Conservation (phyloP, 2,329 filamentous ascomycete genomes). For the Teratosphaeria nubilosa region DNA sequence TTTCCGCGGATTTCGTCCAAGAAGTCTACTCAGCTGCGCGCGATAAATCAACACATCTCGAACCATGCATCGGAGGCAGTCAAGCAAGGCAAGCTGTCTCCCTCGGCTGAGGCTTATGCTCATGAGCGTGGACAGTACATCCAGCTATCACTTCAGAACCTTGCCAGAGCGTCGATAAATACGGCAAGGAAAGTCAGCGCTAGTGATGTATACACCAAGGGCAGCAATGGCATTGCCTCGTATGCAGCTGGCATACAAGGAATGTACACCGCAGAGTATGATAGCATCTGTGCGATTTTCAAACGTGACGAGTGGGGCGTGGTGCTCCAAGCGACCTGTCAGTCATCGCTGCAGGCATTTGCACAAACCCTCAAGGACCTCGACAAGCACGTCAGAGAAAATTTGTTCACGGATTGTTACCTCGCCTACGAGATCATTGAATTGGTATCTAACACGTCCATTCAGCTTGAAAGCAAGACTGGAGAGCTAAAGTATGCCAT, state of each 20-base stretch:
- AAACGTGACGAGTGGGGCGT: slow-evolving; percentile 72
- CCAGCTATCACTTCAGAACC: slow-evolving; percentile 68
- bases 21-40: slow-evolving; percentile 61
- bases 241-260: slow-evolving; percentile 83
- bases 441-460: slow-evolving; percentile 70
- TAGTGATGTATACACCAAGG: slow-evolving; percentile 75
- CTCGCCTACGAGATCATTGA: slow-evolving; percentile 92
- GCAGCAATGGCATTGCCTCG: slow-evolving; percentile 81
- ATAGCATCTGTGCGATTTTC: slow-evolving; percentile 83
- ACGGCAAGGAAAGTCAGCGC: slow-evolving; percentile 61
- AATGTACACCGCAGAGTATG: slow-evolving; percentile 78
- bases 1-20: slow-evolving; percentile 76
- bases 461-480: slow-evolving; percentile 68
- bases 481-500: slow-evolving; percentile 77
- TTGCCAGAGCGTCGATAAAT: slow-evolving; percentile 74
- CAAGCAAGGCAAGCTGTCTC: slow-evolving; percentile 25
- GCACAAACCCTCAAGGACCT: slow-evolving; percentile 78
- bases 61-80: slow-evolving; percentile 17
- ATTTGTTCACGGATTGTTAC: slow-evolving; percentile 84
- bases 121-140: slow-evolving; percentile 82
- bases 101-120: slow-evolving; percentile 72
- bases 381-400: slow-evolving; percentile 77
- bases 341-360: slow-evolving; percentile 68
- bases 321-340: slow-evolving; percentile 70
- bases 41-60: slow-evolving; percentile 54